Percentiles rank a stretch among this genome's conserved stretches.
Evolutionary conservation across 164 flowering plant genomes (phyloP).

Genomic region (Liquidambar formosana): DNA sequence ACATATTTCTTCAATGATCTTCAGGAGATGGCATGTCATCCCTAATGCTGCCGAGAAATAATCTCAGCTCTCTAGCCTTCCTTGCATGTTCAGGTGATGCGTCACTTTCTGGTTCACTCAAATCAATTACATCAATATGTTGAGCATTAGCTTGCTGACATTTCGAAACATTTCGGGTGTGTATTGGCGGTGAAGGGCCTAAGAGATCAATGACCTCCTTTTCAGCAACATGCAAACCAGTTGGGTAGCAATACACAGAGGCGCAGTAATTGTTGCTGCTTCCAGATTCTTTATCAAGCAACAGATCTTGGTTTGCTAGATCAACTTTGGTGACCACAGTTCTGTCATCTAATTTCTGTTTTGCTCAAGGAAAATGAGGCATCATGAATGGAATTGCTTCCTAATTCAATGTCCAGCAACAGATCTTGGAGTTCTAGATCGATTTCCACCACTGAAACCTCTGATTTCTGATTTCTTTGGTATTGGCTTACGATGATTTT

Average conservation of each 20-base stretch:
- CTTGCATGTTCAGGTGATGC: conserved; percentile 57
- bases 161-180: conserved; percentile 26
- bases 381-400: conserved; percentile 11
- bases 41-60: conserved; percentile 43
- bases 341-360: background rate
- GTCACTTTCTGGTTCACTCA: conserved; percentile 72
- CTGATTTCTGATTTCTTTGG: conserved; percentile 36
- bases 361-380: background rate
- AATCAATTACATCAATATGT: conserved; percentile 46
- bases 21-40: conserved; percentile 13
- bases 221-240: conserved; percentile 4
- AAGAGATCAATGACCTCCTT: conserved; percentile 65
- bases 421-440: conserved; percentile 51
- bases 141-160: conserved; percentile 18
- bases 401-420: conserved; percentile 53
- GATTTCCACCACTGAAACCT: conserved; percentile 38
- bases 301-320: background rate
- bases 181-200: conserved; percentile 63
- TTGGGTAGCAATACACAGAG: background rate
- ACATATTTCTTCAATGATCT: background rate
- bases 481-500: conserved; percentile 39
- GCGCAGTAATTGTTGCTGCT: conserved; percentile 1
- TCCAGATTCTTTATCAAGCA: conserved; percentile 8
- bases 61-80: conserved; percentile 67
- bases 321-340: conserved; percentile 4